Evolutionary conservation across 768 basidiomycete genomes (phyloP), one percentile per base, ranked within the genome.

Genomic region (Lactarius hengduanensis): DNA sequence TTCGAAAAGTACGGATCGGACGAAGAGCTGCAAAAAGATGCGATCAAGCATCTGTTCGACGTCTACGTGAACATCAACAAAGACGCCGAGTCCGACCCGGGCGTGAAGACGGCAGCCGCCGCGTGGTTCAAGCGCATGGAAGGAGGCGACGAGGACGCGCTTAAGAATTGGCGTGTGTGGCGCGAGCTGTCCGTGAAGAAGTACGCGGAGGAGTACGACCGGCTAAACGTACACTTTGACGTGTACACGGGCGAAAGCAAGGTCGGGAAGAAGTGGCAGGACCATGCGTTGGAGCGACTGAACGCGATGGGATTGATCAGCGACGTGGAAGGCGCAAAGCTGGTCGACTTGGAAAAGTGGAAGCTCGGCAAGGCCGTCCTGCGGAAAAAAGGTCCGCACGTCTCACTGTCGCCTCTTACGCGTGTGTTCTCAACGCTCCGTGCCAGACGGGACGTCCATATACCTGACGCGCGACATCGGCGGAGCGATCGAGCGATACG

Each of bases 401-500:
- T 71, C 20, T 26, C 57, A 20, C 22, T 61, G 13, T 28, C 38
- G 8, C 18, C 10, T n/a, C 18, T 7, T 3, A 34, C n/a, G 4
- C 22, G 15, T 20, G 15, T 22, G 2, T n/a, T 30, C 57, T 68
- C n/a, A 63, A 34, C 34, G 40, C 18, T 1, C 18, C 34, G 26
- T 9, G 16, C 16, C 57, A 96, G 95, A 97, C 69, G 95, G 95
- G 20, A 95, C 94, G 10, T 92, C 91, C 0, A 94, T 96, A 70
- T 97, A 97, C 76, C 84, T 96, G 61, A 95, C 93, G 10, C 93
- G 96, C 58, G 96, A 99, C 77, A 94, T 99, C 66, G 96, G 89
- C 57, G 96, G 90, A 26, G 95, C 96, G 1, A 88, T 90, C 70
- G 92, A 98, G 77, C 90, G 96, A 63, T 93, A 89, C 79, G 89